A percentile compares a stretch with the other conserved stretches of the same genome.
These are phyloP conservation scores for Striga asiatica DNA, from an alignment of 257 asterid genomes.

Conservation along the genomic window DNA sequence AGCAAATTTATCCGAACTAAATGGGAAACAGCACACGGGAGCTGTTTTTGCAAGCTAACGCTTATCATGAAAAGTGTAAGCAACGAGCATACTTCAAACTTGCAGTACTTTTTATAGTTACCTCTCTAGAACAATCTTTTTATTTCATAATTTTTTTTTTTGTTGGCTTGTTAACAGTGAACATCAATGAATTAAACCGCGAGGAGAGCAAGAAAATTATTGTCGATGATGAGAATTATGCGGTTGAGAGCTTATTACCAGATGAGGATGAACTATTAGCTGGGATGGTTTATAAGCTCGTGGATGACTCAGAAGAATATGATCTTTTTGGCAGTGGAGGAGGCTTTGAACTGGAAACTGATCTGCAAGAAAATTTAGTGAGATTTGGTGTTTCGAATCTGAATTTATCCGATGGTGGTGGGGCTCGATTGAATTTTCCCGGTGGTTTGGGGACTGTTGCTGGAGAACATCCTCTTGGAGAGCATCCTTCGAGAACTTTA, in stretches of 20 bases:
- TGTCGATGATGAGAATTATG: constrained; percentile 24
- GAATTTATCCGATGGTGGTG: constrained; percentile 27
- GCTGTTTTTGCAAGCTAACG: constrained; percentile 24
- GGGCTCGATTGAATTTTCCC: constrained; percentile 23
- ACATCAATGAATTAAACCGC: constrained; percentile 17
- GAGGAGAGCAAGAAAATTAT: constrained; percentile 23
- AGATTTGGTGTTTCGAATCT: constrained; percentile 23
- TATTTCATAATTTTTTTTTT: constrained; percentile 7
- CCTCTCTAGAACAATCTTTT: not conserved
- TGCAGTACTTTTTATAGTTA: not conserved
- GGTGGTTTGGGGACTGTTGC: constrained; percentile 26
- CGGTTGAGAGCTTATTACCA: constrained; percentile 45
- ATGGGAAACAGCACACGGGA: constrained; percentile 32
- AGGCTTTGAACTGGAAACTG: constrained; percentile 56
- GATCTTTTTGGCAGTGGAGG: constrained; percentile 68
- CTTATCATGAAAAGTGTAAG: constrained; percentile 35
- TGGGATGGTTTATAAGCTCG: constrained; percentile 32
- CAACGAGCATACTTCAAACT: not conserved
- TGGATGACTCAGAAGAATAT: constrained; percentile 44
- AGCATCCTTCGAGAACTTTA: constrained; percentile 77
- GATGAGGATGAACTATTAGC: constrained; percentile 69
- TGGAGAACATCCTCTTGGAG: constrained; percentile 78
- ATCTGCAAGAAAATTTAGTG: constrained; percentile 31
- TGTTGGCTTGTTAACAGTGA: constrained; percentile 23
- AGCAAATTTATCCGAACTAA: constrained; percentile 17